Base-by-base conservation (phyloP, 1,139 yeast genomes). In the Diutina sp. region DNA sequence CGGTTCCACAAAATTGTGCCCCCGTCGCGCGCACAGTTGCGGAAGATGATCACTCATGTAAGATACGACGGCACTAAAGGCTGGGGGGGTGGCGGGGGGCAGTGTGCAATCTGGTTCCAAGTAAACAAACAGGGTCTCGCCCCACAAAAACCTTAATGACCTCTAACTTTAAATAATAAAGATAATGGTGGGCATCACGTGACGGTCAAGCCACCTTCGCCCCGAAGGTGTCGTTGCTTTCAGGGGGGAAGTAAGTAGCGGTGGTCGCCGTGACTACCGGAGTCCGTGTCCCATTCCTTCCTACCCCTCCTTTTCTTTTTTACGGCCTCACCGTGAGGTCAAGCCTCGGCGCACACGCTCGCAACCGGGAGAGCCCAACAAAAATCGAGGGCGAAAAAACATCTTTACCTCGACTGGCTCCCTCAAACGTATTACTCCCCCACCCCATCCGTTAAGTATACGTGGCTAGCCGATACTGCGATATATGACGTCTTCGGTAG, bases 401-500 rank as follows among this genome's bases (percentile, higher is more conserved):
- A 35, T 35, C 41, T 35, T 35, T 35, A 9, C 14, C 4, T 35
- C 14, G 41, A 35, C 41, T 35, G 41, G 41, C 41, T 11, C 41
- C 41, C 41, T 35, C 14, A 35, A 35, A 35, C 41, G 41, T 11
- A 6, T 11, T 11, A 8, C 14, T 35, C 41, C 41, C 41, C 14
- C 41, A 12, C 41, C n/a, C 14, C n/a, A 9, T 12, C 41, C 41
- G 41, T 35, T 35, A 35, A 35, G n/a, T 1, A 8, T 35, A 35
- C 41, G 41, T 35, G 11, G 41, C 41, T 8, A 35, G 41, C 41
- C 41, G 41, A 35, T 35, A 35, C 41, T 35, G 41, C 41, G 41
- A 35, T 35, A 35, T 35, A 50, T 50, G 53, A 50, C 53, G n/a
- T 50, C 53, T 14, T 50, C 53, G 44, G 53, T 50, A 38, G 53